phyloP scores from a whole-genome alignment of 1,139 yeast genomes.

The Lodderomyces orthopsilosis region DNA sequence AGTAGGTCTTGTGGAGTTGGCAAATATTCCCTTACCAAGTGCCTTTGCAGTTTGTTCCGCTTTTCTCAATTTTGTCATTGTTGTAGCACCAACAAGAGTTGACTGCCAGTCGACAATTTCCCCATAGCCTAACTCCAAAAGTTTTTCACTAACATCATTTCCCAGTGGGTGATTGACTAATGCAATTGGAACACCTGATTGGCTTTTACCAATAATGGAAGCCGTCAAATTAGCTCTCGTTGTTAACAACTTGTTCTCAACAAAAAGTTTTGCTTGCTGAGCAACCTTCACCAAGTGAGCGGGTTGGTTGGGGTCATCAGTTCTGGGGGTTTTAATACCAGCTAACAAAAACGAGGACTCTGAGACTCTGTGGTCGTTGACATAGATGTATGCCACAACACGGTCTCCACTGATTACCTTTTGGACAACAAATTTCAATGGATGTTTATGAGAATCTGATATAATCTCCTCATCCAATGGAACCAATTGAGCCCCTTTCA shows the following conservation, averaged over 20 bases:
- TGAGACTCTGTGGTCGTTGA: slow-evolving; percentile 40
- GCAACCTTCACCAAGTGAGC: slow-evolving; percentile 56
- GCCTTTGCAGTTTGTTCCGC: slow-evolving; percentile 69
- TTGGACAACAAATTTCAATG: slow-evolving; percentile 64
- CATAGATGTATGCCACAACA: slow-evolving; percentile 54
- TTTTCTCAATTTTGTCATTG: slow-evolving; percentile 60
- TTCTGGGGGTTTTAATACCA: slow-evolving; percentile 71
- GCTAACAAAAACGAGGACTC: slow-evolving; percentile 65
- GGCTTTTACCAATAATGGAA: slow-evolving; percentile 57
- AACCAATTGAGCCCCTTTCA: slow-evolving; percentile 22
- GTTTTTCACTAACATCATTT: slow-evolving; percentile 62
- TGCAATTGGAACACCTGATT: slow-evolving; percentile 62
- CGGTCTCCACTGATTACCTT: slow-evolving; percentile 79
- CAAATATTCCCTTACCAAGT: slow-evolving; percentile 63
- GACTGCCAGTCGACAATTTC: slow-evolving; percentile 85
- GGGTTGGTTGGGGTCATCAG: slow-evolving; percentile 45
- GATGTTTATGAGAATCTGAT: slow-evolving; percentile 32
- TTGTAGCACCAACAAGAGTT: slow-evolving; percentile 60
- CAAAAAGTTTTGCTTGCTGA: slow-evolving; percentile 63
- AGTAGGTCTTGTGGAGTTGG: slow-evolving; percentile 27
- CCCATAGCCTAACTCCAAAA: slow-evolving; percentile 69
- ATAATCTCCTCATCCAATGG: slow-evolving; percentile 37
- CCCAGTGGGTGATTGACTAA: slow-evolving; percentile 68
- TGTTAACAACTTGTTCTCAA: slow-evolving; percentile 65
- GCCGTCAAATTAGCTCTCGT: slow-evolving; percentile 53